Conservation (phyloP, 2,329 filamentous ascomycete species). For the Scedosporium minutisporum region DNA sequence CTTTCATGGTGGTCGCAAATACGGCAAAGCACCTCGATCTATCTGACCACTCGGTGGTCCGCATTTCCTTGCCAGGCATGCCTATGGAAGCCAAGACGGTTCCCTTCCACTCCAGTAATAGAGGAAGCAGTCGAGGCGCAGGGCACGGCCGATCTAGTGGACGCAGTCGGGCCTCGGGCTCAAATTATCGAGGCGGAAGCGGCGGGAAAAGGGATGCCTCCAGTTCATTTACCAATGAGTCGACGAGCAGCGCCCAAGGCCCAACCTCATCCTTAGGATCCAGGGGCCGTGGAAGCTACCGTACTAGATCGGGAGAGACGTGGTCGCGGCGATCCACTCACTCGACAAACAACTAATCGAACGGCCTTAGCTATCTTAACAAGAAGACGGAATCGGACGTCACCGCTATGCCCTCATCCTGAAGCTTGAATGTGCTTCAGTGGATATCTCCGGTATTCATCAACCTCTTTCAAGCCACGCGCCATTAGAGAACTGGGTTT, state of each 20-base stretch:
- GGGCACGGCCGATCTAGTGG: constrained; percentile 16
- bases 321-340: constrained; percentile 4
- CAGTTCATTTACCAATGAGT: constrained; percentile 17
- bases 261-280: constrained; percentile 13
- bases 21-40: constrained; percentile 26
- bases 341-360: neutral
- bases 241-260: neutral
- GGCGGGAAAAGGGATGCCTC: constrained; percentile 24
- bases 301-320: constrained; percentile 1
- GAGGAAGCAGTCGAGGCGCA: constrained; percentile 19
- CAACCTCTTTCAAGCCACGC: too few species aligned
- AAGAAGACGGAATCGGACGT: neutral
- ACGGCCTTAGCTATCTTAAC: neutral
- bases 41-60: constrained; percentile 23
- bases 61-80: constrained; percentile 33
- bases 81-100: constrained; percentile 23
- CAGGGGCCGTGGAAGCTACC: constrained; percentile 4
- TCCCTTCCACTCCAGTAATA: constrained; percentile 24
- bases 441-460: too few species aligned
- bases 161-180: constrained; percentile 18
- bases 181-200: constrained; percentile 17
- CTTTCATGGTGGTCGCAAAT: constrained; percentile 32
- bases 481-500: too few species aligned
- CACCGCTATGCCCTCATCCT: too few species aligned
- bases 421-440: too few species aligned